Conservation (phyloP, 495 filamentous ascomycete species). For the Penicillium egyptiacum region DNA sequence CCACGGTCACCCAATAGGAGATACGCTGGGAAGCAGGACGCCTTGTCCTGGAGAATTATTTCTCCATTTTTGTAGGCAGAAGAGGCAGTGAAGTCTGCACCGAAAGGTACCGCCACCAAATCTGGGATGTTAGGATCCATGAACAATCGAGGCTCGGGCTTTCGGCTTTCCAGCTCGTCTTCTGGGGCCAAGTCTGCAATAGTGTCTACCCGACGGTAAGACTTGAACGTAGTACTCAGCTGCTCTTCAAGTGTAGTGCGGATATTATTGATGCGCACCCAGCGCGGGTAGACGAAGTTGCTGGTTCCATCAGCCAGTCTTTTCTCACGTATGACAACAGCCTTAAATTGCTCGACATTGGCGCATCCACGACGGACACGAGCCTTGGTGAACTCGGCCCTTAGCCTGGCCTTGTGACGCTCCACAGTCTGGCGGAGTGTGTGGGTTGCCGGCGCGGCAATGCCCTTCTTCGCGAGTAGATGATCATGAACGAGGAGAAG, state of each 20-base stretch:
- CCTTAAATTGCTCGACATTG: slow-evolving; percentile 61
- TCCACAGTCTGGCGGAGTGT: slow-evolving; percentile 71
- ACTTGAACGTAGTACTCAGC: slow-evolving; percentile 64
- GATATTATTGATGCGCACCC: slow-evolving; percentile 85
- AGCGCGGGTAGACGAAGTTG: slow-evolving; percentile 64
- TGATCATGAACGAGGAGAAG: slow-evolving; percentile 86
- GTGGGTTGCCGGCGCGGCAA: slow-evolving; percentile 74
- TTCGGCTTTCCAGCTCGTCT: slow-evolving; percentile 26
- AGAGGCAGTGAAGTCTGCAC: slow-evolving; percentile 63
- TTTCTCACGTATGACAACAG: slow-evolving; percentile 49
- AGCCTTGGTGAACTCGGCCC: slow-evolving; percentile 76
- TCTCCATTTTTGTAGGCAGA: slow-evolving; percentile 70
- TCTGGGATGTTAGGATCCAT: slow-evolving; percentile 79
- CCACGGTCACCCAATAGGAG: slow-evolving; percentile 58
- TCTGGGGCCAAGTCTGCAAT: slow-evolving; percentile 43
- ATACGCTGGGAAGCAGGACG: slow-evolving; percentile 92
- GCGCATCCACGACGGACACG: slow-evolving; percentile 68
- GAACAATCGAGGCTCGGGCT: slow-evolving; percentile 42
- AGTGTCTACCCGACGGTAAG: slow-evolving; percentile 49
- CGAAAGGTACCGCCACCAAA: slow-evolving; percentile 73
- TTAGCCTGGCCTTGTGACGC: slow-evolving; percentile 76
- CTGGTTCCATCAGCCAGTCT: slow-evolving; percentile 21
- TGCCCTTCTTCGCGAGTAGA: slow-evolving; percentile 74
- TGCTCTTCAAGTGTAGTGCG: slow-evolving; percentile 68
- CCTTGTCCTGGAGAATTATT: slow-evolving; percentile 93